A percentile compares a stretch with the other conserved stretches of the same genome.
These are phyloP conservation scores for Castanea sativa DNA, from an alignment of 306 rosid genomes.

Conservation along the genomic window DNA sequence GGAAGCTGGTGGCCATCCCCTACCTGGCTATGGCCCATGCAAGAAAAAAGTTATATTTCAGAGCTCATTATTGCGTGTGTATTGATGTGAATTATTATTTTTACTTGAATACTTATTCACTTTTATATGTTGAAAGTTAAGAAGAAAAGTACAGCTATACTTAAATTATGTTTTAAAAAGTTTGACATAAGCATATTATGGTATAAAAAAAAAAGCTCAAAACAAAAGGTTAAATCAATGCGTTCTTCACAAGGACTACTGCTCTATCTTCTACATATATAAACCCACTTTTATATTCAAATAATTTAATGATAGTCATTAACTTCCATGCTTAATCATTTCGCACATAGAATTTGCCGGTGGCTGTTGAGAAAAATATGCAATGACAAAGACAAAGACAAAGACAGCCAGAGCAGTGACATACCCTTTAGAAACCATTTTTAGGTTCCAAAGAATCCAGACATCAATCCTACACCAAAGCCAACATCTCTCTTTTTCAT, in stretches of 20 bases:
- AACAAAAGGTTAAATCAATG: not conserved
- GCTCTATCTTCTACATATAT: not conserved
- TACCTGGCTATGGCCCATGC: no score
- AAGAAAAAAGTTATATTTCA: no score
- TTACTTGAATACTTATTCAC: no score
- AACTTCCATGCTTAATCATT: constrained; percentile 31
- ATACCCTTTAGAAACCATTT: not conserved
- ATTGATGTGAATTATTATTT: no score
- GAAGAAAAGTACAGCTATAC: no score
- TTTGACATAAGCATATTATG: no score
- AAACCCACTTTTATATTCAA: not conserved
- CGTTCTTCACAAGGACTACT: not conserved
- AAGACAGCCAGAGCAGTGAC: not conserved
- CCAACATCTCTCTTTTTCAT: not conserved
- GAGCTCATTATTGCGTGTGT: no score
- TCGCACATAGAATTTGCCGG: constrained; percentile 14
- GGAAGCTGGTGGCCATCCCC: no score
- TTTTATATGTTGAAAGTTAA: no score
- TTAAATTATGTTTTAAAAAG: no score
- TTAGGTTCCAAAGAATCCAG: constrained; percentile 8
- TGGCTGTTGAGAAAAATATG: constrained; percentile 31
- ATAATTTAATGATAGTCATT: not conserved
- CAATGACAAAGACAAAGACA: no score
- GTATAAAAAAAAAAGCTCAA: no score
- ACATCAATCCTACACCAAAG: not conserved